Base-by-base conservation (phyloP, 139 green algal genomes). In the Trebouxia sp. region DNA sequence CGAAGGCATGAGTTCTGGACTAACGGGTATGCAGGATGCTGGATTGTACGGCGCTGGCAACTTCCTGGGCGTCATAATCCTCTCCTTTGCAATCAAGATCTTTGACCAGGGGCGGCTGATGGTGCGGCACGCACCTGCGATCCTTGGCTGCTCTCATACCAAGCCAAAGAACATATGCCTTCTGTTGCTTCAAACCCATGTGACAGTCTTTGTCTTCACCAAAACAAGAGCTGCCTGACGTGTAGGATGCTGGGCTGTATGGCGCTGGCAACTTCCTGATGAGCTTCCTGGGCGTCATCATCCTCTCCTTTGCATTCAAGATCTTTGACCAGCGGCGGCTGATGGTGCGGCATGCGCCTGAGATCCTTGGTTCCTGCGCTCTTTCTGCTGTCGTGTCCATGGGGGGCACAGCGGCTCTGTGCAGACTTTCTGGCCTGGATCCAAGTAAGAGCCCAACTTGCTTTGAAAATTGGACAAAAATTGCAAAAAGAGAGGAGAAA, bases 291-390 rank as follows among this genome's bases (percentile, higher is more conserved):
- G 94, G 94, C 26, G 85, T 90, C 9, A 92, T 98, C 55, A 95
- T 98, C 84, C 86, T 97, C 15, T 90, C 75, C 80, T 97, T 97
- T 81, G 94, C 91, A 35, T 98, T 97, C 91, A 84, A 88, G 28
- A 84, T 95, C 26, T 90, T 86, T 70, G 75, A 75, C 12, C 88
- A 95, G 90, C 88, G 94, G 11, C 85, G 91, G 28, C 90, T 95
- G 11, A 94, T 97, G 86, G 32, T 75, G 56, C 87, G 91, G 50
- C 94, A 98, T 82, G 88, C 85, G n/a, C 82, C 86, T 4, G 94
- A 97, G 83, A 97, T 98, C 77, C 81, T 96, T 35, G 92, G 87
- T 9, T 87, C 87, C 53, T 91, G 88, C 22, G 50, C 87, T n/a
- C 53, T 88, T 3, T 93, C 87, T n/a, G 86, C 91, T 20, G 58